Evolutionary conservation across 352 stramenopile genomes (phyloP), one percentile per base, ranked within the genome.

Genomic region (Pythium myriotylum): DNA sequence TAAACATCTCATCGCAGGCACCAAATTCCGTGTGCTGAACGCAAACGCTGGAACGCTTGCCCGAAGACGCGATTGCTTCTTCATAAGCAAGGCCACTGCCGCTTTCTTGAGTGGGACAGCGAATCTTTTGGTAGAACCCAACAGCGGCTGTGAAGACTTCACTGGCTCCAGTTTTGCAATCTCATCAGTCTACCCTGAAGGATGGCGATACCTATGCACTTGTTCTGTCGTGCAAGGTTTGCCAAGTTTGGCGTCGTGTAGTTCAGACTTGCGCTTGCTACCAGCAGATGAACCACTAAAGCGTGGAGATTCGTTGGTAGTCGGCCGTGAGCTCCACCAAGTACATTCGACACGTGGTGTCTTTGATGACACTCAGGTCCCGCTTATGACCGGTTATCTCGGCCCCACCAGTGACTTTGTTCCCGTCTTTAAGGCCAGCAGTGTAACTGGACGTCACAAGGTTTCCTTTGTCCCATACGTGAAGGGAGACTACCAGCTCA

Each of bases 381-480:
- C 92, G n/a, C 62, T 98, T 0, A 73, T 74, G 2, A 39, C 63
- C 1, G 27, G 37, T 10, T 98, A 95, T 63, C 70, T 76, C 27
- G 90, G 88, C 17, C 46, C 66, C 4, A 75, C 72, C 2, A 86
- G 68, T 22, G 72, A 83, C 26, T 59, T 80, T 6, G 79, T 92
- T 1, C 78, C 82, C 12, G 73, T 96, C 0, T 95, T 81, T 43
- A 91, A 91, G 41, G 74, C 72, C 14, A 78, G 76, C 0, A 20
- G 20, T 0, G 60, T 64, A 9, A 97, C 88, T 4, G 94, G 93
- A 0, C 92, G 74, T 1, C 87, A 98, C 57, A 66, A 70, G 1
- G 77, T 98, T 6, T 86, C 79, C 26, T 97, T 97, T 73, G 90
- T 91, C 20, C 92, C 94, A 0, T 81, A 88, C 20, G 87, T 98